Evolutionary conservation across 2,329 filamentous ascomycete species (phyloP), one percentile per base, ranked within the genome.

Genomic region (Trichophyton schoenleinii): DNA sequence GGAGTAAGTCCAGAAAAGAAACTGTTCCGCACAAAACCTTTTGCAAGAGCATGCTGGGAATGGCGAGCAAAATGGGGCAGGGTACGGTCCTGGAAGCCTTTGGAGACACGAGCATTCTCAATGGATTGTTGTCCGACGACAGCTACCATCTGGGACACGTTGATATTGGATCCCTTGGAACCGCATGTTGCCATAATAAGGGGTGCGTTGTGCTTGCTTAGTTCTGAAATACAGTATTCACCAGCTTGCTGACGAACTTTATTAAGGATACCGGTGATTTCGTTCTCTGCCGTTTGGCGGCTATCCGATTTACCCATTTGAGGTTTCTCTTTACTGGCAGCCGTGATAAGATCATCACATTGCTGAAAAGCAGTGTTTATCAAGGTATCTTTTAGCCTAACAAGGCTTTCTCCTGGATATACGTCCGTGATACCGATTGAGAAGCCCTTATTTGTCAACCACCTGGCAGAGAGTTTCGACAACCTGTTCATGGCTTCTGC

Each of bases 71-170:
- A 99, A 74, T 99, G 94, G 44, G 94, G 94, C 60, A 99, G 75
- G 61, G 87, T 96, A 69, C 94, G 85, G 73, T 97, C 92, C 72
- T 97, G 92, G 76, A 99, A 99, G 5, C 94, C 94, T 74, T 99
- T 90, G 52, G 89, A 83, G 36, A 99, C 91, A 83, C 94, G 91
- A 70, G 88, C 84, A 57, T 91, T 90, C 63, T 88, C 88, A 69
- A 99, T 97, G 83, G 97, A 96, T 68, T 99, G 94, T 75, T 99
- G 94, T 58, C 94, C 94, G 71, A 99, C 94, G 63, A 91, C 86
- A 61, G 94, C 92, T 71, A 97, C 88, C 94, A 99, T 99, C 78
- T 99, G 94, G 7, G 94, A 94, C 38, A 99, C 94, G 79, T 99
- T 99, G 79, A 99, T 95, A 68, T 89, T 88, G 3, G 91, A 96